Evolutionary conservation across 495 filamentous ascomycete species (phyloP).

Genomic region (Aspergillus biplanus): DNA sequence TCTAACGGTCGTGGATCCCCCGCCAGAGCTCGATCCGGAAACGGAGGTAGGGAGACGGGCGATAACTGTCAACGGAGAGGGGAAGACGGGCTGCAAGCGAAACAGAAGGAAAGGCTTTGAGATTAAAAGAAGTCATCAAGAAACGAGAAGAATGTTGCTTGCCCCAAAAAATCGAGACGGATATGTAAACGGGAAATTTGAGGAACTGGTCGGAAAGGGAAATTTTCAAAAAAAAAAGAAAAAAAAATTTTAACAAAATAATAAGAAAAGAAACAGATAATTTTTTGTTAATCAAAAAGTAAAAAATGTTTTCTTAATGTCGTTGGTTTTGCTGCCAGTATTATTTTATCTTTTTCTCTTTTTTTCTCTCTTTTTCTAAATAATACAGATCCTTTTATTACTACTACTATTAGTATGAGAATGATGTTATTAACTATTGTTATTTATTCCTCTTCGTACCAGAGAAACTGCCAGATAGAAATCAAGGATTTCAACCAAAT

Average conservation of each 20-base stretch:
- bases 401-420: conserved; percentile 14
- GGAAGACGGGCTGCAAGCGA: conserved; percentile 27
- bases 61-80: conserved; percentile 29
- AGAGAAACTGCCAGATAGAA: neutral
- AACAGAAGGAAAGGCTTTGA: conserved; percentile 8
- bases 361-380: conserved; percentile 1
- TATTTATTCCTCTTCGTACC: conserved; percentile 1
- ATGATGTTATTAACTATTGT: conserved; percentile 10
- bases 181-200: conserved; percentile 4
- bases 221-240: conserved; percentile 5
- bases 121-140: conserved; percentile 17
- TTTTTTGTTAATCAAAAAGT: neutral
- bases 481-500: conserved; percentile 4
- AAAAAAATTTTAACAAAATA: conserved; percentile 7
- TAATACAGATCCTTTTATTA: neutral
- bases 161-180: conserved; percentile 12
- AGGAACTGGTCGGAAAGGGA: conserved; percentile 12
- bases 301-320: neutral
- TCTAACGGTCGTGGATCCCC: conserved; percentile 46
- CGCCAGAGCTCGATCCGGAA: conserved; percentile 46
- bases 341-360: conserved; percentile 7
- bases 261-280: conserved; percentile 13
- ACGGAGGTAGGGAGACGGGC: conserved; percentile 31
- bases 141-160: conserved; percentile 17
- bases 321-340: neutral